phyloP scores from a whole-genome alignment of 257 asterid species.

The Lithospermum erythrorhizon region DNA sequence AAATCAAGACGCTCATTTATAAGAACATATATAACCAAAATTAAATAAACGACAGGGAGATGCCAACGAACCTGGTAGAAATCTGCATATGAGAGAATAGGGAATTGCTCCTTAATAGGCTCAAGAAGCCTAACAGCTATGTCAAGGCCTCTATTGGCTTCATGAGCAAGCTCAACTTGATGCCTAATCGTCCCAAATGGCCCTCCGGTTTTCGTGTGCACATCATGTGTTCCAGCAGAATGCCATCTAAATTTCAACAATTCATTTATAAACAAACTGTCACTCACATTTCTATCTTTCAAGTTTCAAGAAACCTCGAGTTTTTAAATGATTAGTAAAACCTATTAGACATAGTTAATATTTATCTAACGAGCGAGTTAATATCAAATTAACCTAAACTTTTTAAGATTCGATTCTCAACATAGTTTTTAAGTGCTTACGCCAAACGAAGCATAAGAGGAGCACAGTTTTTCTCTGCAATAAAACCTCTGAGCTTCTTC shows the following conservation, averaged over 20 bases:
- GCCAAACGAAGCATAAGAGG: constrained; percentile 27
- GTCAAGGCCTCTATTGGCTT: constrained; percentile 74
- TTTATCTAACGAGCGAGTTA: no score
- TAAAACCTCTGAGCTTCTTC: constrained; percentile 46
- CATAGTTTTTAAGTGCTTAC: background rate
- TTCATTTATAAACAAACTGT: no score
- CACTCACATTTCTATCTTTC: no score
- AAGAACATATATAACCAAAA: no score
- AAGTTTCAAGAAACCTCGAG: no score
- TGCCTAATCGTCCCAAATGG: constrained; percentile 71
- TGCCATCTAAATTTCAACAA: constrained; percentile 18
- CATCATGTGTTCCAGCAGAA: constrained; percentile 38
- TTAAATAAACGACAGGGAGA: background rate
- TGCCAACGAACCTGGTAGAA: constrained; percentile 44
- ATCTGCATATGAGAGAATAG: constrained; percentile 51
- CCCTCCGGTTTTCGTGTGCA: constrained; percentile 61
- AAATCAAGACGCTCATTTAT: background rate
- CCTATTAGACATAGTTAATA: no score
- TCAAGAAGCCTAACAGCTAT: constrained; percentile 63
- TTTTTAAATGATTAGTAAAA: no score
- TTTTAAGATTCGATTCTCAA: background rate
- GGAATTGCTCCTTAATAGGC: constrained; percentile 64
- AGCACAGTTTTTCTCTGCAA: constrained; percentile 26
- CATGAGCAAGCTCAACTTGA: constrained; percentile 52
- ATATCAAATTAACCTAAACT: no score